Conservation (phyloP, 2,329 filamentous ascomycete genomes). For the Arthroderma sp. region DNA sequence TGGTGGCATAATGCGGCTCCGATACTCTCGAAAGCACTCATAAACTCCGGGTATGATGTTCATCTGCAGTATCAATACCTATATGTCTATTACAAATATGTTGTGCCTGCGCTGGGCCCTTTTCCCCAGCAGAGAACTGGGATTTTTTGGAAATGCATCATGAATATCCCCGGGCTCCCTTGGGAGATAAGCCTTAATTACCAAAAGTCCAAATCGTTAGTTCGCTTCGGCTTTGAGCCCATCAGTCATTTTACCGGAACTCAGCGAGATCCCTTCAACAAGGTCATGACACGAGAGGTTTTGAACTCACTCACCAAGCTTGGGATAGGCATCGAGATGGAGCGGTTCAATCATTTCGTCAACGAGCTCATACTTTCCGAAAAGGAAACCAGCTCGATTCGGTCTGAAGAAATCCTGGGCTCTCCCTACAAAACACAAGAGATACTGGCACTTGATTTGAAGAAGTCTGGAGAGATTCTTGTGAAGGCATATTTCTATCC, state of each 20-base stretch:
- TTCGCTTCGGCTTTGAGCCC: slow-evolving; percentile 7
- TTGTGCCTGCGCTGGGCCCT: slow-evolving; percentile 12
- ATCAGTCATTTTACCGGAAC: slow-evolving; percentile 2
- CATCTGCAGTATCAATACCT: slow-evolving; percentile 13
- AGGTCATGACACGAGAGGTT: not conserved
- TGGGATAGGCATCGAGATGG: not conserved
- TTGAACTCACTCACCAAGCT: slow-evolving; percentile 1
- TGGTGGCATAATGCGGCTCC: slow-evolving; percentile 15
- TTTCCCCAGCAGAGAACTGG: slow-evolving; percentile 5
- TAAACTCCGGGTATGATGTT: slow-evolving; percentile 7
- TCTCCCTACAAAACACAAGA: slow-evolving; percentile 9
- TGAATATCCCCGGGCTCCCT: slow-evolving; percentile 3
- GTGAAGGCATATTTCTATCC: slow-evolving; percentile 14
- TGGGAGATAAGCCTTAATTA: slow-evolving; percentile 10
- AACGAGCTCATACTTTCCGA: slow-evolving; percentile 3
- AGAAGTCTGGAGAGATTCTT: slow-evolving; percentile 2
- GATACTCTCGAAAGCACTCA: slow-evolving; percentile 11
- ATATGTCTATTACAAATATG: slow-evolving; percentile 7
- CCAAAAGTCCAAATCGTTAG: slow-evolving; percentile 1
- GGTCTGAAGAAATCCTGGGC: not conserved
- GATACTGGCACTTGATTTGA: slow-evolving; percentile 12
- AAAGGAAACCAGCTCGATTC: not conserved
- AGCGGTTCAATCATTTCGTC: slow-evolving; percentile 2
- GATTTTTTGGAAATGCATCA: not conserved
- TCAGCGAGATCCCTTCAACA: slow-evolving; percentile 6